Evolutionary conservation across 257 asterid species (phyloP).

Genomic region (Solanum acaule): DNA sequence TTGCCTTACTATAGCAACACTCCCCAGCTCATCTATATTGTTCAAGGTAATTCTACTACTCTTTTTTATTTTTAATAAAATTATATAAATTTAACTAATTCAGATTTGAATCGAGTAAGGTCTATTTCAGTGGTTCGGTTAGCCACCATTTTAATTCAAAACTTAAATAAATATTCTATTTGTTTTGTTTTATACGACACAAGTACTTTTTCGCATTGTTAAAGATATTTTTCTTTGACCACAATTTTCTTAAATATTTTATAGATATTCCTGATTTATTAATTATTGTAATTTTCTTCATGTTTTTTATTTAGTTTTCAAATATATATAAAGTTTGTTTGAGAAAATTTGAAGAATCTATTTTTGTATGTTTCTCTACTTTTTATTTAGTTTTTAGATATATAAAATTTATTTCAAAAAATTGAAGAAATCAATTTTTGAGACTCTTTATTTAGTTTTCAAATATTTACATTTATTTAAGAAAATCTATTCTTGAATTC

Average conservation of each 20-base stretch:
- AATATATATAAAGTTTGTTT: not conserved
- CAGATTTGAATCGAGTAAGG: accelerated
- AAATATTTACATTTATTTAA: not conserved
- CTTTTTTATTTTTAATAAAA: not conserved
- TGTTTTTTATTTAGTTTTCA: not conserved
- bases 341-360: not conserved
- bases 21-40: slow-evolving; percentile 35
- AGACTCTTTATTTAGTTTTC: not conserved
- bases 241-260: not conserved
- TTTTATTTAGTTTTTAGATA: not conserved
- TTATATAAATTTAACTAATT: not conserved
- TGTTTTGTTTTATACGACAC: not conserved
- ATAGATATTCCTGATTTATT: too few relatives aligned
- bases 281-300: not conserved
- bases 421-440: not conserved
- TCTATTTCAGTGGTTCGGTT: not conserved
- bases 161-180: not conserved
- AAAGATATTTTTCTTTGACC: not conserved
- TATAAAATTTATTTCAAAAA: not conserved
- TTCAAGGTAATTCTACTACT: slow-evolving; percentile 16
- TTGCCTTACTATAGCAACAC: slow-evolving; percentile 42
- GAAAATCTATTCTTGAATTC: not conserved
- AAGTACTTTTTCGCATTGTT: not conserved
- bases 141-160: not conserved
- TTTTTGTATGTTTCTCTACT: not conserved